These are phyloP conservation scores for Nakazawaea wyomingensis DNA, from an alignment of 805 yeast genomes.

Conservation along the genomic window DNA sequence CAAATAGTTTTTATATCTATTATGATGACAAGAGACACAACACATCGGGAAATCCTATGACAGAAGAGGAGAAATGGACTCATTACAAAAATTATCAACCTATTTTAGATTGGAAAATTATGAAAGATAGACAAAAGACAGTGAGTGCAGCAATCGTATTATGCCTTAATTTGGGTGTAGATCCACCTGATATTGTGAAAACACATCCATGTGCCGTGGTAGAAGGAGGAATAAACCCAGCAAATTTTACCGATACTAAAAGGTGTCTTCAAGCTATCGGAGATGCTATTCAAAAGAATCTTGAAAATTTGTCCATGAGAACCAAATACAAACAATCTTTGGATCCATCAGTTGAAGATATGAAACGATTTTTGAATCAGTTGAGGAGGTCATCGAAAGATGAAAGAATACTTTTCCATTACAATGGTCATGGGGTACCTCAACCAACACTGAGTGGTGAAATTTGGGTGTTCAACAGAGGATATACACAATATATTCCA, in stretches of 20 bases:
- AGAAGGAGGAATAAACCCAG: constrained; percentile 94
- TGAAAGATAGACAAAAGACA: constrained; percentile 87
- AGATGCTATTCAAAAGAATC: constrained; percentile 78
- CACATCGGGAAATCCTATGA: constrained; percentile 76
- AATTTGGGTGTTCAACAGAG: constrained; percentile 96
- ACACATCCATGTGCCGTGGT: constrained; percentile 88
- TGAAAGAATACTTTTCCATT: constrained; percentile 88
- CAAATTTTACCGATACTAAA: constrained; percentile 73
- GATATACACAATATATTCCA: constrained; percentile 96
- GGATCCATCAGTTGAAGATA: constrained; percentile 95
- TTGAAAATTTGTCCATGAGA: constrained; percentile 81
- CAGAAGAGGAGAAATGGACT: constrained; percentile 43
- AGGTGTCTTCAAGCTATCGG: constrained; percentile 91
- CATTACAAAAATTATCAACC: constrained; percentile 57
- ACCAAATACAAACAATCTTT: constrained; percentile 86
- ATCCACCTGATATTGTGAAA: constrained; percentile 92
- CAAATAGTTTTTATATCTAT: constrained; percentile 71
- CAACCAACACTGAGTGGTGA: constrained; percentile 95
- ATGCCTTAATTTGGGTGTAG: constrained; percentile 90
- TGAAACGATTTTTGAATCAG: constrained; percentile 85
- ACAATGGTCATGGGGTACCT: constrained; percentile 98
- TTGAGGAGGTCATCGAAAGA: constrained; percentile 88
- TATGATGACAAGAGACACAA: constrained; percentile 90
- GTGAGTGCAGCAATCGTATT: constrained; percentile 88
- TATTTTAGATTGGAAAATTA: constrained; percentile 84